Evolutionary conservation across 129 eudicot species (phyloP).

Genomic region (Ambrosia artemisiifolia): DNA sequence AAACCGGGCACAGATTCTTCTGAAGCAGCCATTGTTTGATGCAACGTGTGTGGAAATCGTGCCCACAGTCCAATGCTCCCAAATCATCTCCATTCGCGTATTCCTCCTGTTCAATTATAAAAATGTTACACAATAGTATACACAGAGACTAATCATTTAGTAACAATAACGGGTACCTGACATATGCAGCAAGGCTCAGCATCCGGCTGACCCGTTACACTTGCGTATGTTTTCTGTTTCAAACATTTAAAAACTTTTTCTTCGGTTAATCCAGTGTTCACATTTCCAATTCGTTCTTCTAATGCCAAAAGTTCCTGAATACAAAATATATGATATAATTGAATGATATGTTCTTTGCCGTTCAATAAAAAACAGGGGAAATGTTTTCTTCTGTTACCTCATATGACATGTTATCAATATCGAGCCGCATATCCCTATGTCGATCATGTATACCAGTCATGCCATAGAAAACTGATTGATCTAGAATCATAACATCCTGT

Average conservation of each 20-base stretch:
- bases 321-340: background rate
- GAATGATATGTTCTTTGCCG: too few species aligned
- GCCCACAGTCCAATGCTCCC: constrained; percentile 80
- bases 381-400: constrained; percentile 47
- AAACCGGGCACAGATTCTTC: constrained; percentile 85
- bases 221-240: constrained; percentile 40
- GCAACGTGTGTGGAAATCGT: constrained; percentile 68
- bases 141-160: background rate
- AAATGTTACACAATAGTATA: background rate
- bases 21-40: constrained; percentile 85
- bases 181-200: constrained; percentile 86
- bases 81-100: constrained; percentile 63
- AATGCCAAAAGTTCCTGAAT: constrained; percentile 84
- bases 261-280: constrained; percentile 75
- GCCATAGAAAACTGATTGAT: constrained; percentile 68
- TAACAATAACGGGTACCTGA: constrained; percentile 38
- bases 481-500: constrained; percentile 90
- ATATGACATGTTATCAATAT: constrained; percentile 95
- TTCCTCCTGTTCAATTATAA: constrained; percentile 46
- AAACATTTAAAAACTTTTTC: constrained; percentile 50
- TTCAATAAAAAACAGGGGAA: background rate
- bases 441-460: constrained; percentile 78
- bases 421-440: constrained; percentile 95
- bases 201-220: constrained; percentile 37
- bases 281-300: constrained; percentile 91